Evolutionary conservation across 2,329 filamentous ascomycete genomes (phyloP).

Genomic region (Neonectria magnoliae): DNA sequence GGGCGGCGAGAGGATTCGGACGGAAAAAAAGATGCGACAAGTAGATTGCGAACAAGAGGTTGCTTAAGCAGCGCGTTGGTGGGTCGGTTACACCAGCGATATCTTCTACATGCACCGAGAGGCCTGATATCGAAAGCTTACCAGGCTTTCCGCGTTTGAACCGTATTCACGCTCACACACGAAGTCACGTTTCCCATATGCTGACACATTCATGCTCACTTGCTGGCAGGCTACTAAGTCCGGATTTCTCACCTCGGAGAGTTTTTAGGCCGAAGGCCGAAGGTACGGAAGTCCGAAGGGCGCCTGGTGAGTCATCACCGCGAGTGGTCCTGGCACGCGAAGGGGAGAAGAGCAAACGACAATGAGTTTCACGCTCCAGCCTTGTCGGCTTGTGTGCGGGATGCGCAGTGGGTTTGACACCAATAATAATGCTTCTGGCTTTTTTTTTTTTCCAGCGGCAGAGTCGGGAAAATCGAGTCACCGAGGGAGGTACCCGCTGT

Average conservation of each 20-base stretch:
- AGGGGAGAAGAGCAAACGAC: slow-evolving; percentile 19
- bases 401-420: not conserved
- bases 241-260: slow-evolving; percentile 29
- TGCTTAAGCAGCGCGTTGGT: not conserved
- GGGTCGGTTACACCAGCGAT: not conserved
- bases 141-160: slow-evolving; percentile 21
- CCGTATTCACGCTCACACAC: slow-evolving; percentile 23
- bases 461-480: not conserved
- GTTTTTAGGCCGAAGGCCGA: slow-evolving; percentile 40
- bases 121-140: slow-evolving; percentile 16
- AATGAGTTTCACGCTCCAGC: not conserved
- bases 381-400: not conserved
- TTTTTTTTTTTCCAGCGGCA: not conserved
- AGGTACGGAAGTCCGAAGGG: slow-evolving; percentile 33
- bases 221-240: not conserved
- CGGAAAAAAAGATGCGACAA: slow-evolving; percentile 7
- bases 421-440: too few species aligned
- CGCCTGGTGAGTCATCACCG: slow-evolving; percentile 31
- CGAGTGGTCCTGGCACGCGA: slow-evolving; percentile 2
- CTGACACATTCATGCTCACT: slow-evolving; percentile 4
- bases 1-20: slow-evolving; percentile 20
- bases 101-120: slow-evolving; percentile 11
- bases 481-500: not conserved
- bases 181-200: slow-evolving; percentile 31
- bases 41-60: not conserved